Conservation (phyloP, 2,329 filamentous ascomycete species). For the Endothia cerciana region DNA sequence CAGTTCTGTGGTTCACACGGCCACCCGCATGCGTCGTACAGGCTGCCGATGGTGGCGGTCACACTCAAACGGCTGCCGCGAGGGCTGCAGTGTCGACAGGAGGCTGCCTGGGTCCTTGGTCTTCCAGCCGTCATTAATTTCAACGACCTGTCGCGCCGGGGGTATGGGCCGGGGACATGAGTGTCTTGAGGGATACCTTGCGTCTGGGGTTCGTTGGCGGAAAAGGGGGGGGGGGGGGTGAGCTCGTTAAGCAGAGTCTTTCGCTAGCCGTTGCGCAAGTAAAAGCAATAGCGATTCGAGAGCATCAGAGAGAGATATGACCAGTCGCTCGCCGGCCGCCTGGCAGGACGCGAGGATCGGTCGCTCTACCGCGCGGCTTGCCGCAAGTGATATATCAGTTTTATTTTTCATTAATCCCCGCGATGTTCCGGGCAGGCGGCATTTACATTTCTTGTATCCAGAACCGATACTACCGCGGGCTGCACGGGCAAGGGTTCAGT, state of each 20-base stretch:
- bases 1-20: not conserved
- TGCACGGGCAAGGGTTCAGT: not conserved
- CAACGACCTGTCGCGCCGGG: not conserved
- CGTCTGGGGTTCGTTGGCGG: not conserved
- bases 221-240: too few species aligned
- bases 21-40: not conserved
- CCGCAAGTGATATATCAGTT: not conserved
- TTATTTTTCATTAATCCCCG: not conserved
- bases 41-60: not conserved
- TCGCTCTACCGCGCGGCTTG: not conserved
- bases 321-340: not conserved
- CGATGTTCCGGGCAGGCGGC: not conserved
- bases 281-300: not conserved
- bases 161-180: too few species aligned
- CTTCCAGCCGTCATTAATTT: not conserved
- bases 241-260: not conserved
- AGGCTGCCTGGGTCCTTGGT: not conserved
- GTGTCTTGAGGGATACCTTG: not conserved
- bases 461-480: conserved; percentile 1
- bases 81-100: not conserved
- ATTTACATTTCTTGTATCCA: not conserved
- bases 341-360: not conserved
- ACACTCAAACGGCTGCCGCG: not conserved
- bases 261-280: not conserved
- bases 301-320: not conserved